A percentile compares a stretch with the other conserved stretches of the same genome.
Evolutionary conservation across 2,329 filamentous ascomycete species (phyloP).

Genomic region (Xylaria sp.): DNA sequence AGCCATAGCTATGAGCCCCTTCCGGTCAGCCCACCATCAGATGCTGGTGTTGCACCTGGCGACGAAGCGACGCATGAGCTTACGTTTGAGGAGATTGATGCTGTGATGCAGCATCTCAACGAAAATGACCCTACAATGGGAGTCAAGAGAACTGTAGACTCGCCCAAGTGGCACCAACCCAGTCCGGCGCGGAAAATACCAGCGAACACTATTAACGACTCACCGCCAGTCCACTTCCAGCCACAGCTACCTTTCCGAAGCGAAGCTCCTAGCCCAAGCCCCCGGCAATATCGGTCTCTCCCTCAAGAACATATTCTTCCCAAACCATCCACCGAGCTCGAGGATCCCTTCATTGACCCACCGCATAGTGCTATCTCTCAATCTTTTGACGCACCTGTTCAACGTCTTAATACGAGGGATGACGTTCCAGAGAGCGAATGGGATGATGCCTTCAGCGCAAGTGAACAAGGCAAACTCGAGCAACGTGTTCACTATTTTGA

Average conservation of each 20-base stretch:
- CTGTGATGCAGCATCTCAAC: conserved; percentile 88
- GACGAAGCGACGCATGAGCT: conserved; percentile 53
- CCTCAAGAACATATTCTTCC: conserved; percentile 60
- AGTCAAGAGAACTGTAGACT: conserved; percentile 70
- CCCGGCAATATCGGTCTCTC: conserved; percentile 63
- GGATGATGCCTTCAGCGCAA: conserved; percentile 86
- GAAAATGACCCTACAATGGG: conserved; percentile 78
- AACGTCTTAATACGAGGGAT: conserved; percentile 71
- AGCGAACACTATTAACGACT: conserved; percentile 55
- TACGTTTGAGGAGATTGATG: conserved; percentile 88
- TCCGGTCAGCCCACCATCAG: conserved; percentile 48
- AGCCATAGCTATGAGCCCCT: conserved; percentile 50
- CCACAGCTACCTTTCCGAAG: conserved; percentile 66
- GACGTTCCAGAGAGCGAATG: conserved; percentile 85
- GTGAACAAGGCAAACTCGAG: conserved; percentile 85
- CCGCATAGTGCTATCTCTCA: conserved; percentile 57
- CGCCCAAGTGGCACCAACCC: conserved; percentile 60
- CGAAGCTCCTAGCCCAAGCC: conserved; percentile 79
- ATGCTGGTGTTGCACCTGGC: conserved; percentile 41
- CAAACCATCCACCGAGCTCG: conserved; percentile 65
- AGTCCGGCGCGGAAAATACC: conserved; percentile 56
- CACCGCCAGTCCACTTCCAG: conserved; percentile 65
- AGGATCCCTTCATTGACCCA: conserved; percentile 71
- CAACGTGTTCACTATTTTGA: conserved; percentile 90
- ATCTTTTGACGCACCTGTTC: conserved; percentile 67